phyloP scores from a whole-genome alignment of 257 asterid species.

The Anisodus tanguticus region DNA sequence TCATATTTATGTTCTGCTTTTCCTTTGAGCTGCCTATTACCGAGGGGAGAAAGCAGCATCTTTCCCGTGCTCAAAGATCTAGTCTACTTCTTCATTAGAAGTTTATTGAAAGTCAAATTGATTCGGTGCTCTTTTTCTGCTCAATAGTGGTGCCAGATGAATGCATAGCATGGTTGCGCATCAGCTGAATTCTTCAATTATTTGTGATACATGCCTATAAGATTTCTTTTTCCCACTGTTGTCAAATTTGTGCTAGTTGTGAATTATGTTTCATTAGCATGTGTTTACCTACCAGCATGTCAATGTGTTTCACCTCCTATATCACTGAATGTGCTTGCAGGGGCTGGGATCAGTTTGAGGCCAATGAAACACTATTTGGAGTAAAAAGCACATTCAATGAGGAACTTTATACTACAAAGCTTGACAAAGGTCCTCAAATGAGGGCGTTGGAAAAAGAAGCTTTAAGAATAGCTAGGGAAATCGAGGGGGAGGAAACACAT shows the following conservation, averaged over 20 bases:
- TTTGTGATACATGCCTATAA: background rate
- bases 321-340: slow-evolving; percentile 42
- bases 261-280: slow-evolving; percentile 13
- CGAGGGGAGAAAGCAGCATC: background rate
- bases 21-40: background rate
- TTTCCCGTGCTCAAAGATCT: background rate
- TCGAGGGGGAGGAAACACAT: slow-evolving; percentile 85
- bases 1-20: background rate
- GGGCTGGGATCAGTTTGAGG: slow-evolving; percentile 98
- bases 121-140: background rate
- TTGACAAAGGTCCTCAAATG: slow-evolving; percentile 89
- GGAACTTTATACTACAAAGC: slow-evolving; percentile 96
- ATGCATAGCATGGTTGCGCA: background rate
- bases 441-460: slow-evolving; percentile 92
- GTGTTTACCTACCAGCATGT: background rate
- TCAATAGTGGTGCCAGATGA: background rate
- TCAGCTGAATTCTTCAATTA: slow-evolving; percentile 4
- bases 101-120: background rate
- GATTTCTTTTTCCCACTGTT: background rate
- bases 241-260: slow-evolving; percentile 19
- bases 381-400: slow-evolving; percentile 92
- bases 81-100: background rate
- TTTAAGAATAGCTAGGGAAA: slow-evolving; percentile 79
- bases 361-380: slow-evolving; percentile 84
- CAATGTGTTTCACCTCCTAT: background rate